These are phyloP conservation scores for Rhododendron vialii DNA, from an alignment of 148 eudicot species.

Conservation along the genomic window DNA sequence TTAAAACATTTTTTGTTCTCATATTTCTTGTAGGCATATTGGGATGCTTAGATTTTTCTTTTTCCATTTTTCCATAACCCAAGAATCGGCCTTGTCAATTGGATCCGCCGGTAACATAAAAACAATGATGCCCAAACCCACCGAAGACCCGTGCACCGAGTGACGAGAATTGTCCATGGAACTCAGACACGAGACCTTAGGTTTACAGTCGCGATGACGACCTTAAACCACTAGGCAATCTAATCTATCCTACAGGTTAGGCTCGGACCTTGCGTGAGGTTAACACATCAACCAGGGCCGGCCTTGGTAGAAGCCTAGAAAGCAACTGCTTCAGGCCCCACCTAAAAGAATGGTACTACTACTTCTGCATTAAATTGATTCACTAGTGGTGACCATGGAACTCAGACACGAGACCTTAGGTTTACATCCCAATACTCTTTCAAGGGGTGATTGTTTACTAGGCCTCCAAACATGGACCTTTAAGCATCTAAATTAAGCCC, in stretches of 20 bases:
- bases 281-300: background rate
- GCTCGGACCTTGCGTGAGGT: too few species aligned
- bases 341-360: background rate
- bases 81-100: background rate
- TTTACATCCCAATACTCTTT: background rate
- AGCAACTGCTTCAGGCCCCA: background rate
- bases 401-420: too few species aligned
- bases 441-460: background rate
- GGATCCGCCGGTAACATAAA: background rate
- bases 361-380: too few species aligned
- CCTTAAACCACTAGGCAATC: too few species aligned
- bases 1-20: background rate
- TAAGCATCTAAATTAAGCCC: too few species aligned
- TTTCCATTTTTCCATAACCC: background rate
- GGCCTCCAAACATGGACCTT: too few species aligned
- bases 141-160: too few species aligned
- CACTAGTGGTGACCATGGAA: background rate
- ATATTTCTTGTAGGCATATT: background rate
- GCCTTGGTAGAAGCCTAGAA: background rate
- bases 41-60: background rate
- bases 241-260: too few species aligned
- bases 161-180: too few species aligned
- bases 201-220: too few species aligned
- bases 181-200: too few species aligned
- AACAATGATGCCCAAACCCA: background rate